Base-by-base conservation (phyloP, 225 moss, liverwort and hornwort genomes). In the Straminergon stramineum region DNA sequence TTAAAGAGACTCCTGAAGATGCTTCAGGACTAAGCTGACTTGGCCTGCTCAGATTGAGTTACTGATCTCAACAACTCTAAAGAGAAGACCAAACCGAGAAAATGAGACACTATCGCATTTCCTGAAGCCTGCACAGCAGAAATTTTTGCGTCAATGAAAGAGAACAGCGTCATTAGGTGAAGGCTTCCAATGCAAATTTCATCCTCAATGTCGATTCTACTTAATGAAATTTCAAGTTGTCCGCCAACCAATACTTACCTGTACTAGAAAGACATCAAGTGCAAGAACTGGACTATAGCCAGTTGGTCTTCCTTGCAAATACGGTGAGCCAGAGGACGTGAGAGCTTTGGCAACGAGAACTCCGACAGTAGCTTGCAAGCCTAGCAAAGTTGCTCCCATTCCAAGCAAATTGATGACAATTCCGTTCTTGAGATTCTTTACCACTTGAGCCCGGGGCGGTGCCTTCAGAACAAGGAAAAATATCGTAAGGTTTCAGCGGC, bases 351-450 rank as follows among this genome's bases (percentile, higher is more conserved):
- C 99, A 81, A 99, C 97, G 37, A 99, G 93, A 55, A 93, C 96
- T 75, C 99, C 99, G 52, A 99, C 97, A 57, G 99, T 99, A 27
- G 99, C 95, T 95, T 97, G 99, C 94, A 99, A 93, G 43, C 97
- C 99, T 58, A 99, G 86, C 79, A 99, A 87, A 51, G 99, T 95
- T 66, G 99, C 91, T 58, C 96, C 99, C 95, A 97, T 95, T 87
- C 99, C 99, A 52, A 99, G 90, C 92, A 99, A 88, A 81, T 99
- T 99, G 89, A 99, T 97, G n/a, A 97, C 83, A 82, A 99, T 94
- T 77, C 99, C 97, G 48, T 99, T 99, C 93, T 92, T 97, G 87
- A 99, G 86, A 79, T 99, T 99, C 91, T 96, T 97, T 86, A 97
- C 96, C 66, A 99, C 99, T 88, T 99, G 95, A 51, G 97, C 96